phyloP scores from a whole-genome alignment of 768 basidiomycete species.

The Boletus subparvulus region DNA sequence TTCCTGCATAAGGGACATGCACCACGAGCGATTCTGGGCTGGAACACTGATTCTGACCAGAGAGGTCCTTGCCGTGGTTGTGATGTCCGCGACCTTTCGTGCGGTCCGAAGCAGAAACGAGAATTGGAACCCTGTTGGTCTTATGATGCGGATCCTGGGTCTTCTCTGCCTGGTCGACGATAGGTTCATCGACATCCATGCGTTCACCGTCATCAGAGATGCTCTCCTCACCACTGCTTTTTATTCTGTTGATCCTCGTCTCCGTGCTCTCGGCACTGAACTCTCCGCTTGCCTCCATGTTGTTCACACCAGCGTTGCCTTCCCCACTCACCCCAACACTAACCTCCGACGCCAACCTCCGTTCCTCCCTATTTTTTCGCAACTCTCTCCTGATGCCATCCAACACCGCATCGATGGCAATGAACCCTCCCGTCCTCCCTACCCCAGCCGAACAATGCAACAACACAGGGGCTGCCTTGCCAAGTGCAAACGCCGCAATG shows the following conservation, averaged over 20 bases:
- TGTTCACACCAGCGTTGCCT: conserved; percentile 2
- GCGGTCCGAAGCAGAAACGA: conserved; percentile 30
- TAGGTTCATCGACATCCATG: conserved; percentile 30
- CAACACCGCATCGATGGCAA: conserved; percentile 83
- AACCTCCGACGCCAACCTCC: neutral
- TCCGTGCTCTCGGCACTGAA: conserved; percentile 9
- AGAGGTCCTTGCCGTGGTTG: neutral
- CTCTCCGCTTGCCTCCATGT: conserved; percentile 3
- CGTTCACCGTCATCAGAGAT: conserved; percentile 7
- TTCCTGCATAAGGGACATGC: conserved; percentile 29
- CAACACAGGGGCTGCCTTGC: conserved; percentile 56
- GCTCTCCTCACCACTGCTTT: conserved; percentile 2
- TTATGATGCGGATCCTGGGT: conserved; percentile 4
- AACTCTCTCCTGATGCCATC: conserved; percentile 69
- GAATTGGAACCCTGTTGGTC: conserved; percentile 26
- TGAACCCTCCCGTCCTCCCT: conserved; percentile 92
- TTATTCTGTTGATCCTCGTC: conserved; percentile 1
- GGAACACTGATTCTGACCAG: conserved; percentile 8
- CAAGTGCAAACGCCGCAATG: conserved; percentile 51
- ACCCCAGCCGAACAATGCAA: conserved; percentile 95
- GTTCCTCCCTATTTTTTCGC: conserved; percentile 33
- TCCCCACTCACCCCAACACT: neutral
- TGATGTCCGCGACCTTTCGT: conserved; percentile 18
- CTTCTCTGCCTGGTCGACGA: neutral
- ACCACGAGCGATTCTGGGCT: conserved; percentile 28